Conservation (phyloP, 2,329 filamentous ascomycete species). For the Coniochaeta sp. region DNA sequence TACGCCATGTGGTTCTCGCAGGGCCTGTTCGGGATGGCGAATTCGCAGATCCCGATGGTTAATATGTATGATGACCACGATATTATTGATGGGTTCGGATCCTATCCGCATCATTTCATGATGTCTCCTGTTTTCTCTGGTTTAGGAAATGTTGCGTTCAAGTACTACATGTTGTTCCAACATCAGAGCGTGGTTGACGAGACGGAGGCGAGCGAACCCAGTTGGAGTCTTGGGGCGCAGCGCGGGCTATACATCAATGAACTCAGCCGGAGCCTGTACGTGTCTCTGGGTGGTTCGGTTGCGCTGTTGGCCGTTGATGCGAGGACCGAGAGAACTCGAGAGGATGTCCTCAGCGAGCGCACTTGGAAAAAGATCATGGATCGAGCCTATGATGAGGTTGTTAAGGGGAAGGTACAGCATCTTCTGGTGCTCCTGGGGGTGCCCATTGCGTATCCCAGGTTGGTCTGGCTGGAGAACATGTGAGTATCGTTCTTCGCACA, state of each 20-base stretch:
- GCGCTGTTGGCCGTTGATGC: constrained; percentile 84
- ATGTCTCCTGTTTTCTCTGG: constrained; percentile 82
- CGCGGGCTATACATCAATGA: constrained; percentile 90
- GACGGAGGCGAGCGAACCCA: constrained; percentile 76
- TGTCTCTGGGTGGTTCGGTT: constrained; percentile 72
- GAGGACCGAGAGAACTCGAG: constrained; percentile 79
- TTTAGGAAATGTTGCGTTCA: constrained; percentile 86
- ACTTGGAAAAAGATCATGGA: constrained; percentile 86
- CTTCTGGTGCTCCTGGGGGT: constrained; percentile 82
- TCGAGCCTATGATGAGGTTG: constrained; percentile 73
- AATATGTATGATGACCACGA: constrained; percentile 98
- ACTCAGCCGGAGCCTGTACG: constrained; percentile 75
- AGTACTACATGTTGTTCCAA: constrained; percentile 98
- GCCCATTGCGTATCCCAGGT: constrained; percentile 71
- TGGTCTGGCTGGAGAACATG: constrained; percentile 67
- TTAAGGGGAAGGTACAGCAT: constrained; percentile 80
- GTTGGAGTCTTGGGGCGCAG: constrained; percentile 74
- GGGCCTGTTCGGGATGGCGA: constrained; percentile 86
- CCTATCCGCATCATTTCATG: constrained; percentile 90
- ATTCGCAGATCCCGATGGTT: constrained; percentile 93
- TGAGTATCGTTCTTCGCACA: constrained; percentile 28
- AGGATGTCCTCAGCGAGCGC: constrained; percentile 71
- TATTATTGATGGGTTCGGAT: constrained; percentile 86
- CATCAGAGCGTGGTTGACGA: constrained; percentile 84
- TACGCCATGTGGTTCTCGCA: constrained; percentile 97